phyloP scores from a whole-genome alignment of 1,139 yeast genomes.

The Sugiyamaella neomexicana region DNA sequence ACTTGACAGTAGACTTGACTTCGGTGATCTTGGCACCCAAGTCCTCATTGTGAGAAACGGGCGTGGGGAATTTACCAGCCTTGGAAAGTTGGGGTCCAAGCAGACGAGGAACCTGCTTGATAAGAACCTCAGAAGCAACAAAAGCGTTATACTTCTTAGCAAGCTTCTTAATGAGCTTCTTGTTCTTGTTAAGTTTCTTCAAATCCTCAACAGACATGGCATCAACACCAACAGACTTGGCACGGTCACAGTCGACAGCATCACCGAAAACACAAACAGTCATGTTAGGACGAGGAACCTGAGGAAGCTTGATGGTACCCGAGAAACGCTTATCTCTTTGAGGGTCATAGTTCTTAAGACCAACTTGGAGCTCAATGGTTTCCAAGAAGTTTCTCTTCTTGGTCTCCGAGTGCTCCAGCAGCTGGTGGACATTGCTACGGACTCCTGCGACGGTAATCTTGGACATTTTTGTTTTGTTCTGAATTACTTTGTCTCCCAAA shows the following conservation, averaged over 20 bases:
- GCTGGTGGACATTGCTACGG: conserved; percentile 94
- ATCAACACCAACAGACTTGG: conserved; percentile 98
- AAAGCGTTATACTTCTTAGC: conserved; percentile 99
- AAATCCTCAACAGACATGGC: conserved; percentile 99
- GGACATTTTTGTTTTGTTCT: conserved; percentile 60
- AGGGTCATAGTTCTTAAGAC: conserved; percentile 99
- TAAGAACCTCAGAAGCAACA: conserved; percentile 98
- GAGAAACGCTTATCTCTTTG: conserved; percentile 99
- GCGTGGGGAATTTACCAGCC: conserved; percentile 99
- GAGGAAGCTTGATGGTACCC: conserved; percentile 98
- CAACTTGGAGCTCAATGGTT: conserved; percentile 99
- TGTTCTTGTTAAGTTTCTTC: conserved; percentile 99
- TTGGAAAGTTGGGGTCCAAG: conserved; percentile 99
- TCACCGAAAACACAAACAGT: conserved; percentile 99
- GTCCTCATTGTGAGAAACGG: conserved; percentile 99
- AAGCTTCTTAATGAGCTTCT: conserved; percentile 98
- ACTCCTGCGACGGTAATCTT: conserved; percentile 91
- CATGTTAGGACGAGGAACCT: conserved; percentile 99
- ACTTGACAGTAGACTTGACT: conserved; percentile 99
- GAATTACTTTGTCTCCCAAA: conserved; percentile 18
- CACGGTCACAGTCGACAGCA: conserved; percentile 99
- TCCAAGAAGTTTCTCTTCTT: conserved; percentile 99
- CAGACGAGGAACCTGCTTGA: conserved; percentile 99
- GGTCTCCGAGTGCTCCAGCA: conserved; percentile 92
- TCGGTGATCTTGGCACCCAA: conserved; percentile 93